Evolutionary conservation across 306 rosid species (phyloP).

Genomic region (Albizia julibrissin): DNA sequence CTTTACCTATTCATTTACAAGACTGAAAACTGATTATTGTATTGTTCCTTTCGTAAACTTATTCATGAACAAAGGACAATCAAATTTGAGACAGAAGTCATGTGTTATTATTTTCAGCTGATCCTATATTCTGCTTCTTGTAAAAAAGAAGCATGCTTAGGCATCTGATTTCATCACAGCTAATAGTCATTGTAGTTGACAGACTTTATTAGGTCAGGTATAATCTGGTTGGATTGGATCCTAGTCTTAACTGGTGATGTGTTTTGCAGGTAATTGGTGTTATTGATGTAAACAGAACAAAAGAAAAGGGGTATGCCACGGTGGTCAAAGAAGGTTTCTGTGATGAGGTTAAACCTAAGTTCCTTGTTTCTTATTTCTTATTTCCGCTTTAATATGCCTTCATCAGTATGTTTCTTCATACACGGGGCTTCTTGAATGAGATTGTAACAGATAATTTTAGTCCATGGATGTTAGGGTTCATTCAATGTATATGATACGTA

Average conservation of each 20-base stretch:
- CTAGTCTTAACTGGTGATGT: conserved; percentile 17
- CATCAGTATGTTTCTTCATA: not conserved
- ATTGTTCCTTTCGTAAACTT: not conserved
- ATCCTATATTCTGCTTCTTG: conserved; percentile 11
- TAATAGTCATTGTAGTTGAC: conserved; percentile 5
- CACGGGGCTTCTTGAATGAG: conserved; percentile 23
- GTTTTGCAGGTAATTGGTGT: conserved; percentile 80
- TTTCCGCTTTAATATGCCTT: conserved; percentile 32
- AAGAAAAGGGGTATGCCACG: conserved; percentile 87
- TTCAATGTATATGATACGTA: not conserved
- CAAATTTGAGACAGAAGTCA: not conserved
- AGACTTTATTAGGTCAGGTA: conserved; percentile 13
- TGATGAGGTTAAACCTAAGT: conserved; percentile 68
- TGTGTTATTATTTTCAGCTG: not conserved
- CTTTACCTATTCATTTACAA: not conserved
- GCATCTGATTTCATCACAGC: conserved; percentile 14
- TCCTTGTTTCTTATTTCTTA: conserved; percentile 30
- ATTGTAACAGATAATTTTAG: conserved; percentile 20
- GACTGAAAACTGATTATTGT: conserved; percentile 2
- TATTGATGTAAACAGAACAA: conserved; percentile 81
- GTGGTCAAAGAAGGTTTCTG: conserved; percentile 94
- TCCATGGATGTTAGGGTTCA: conserved; percentile 10
- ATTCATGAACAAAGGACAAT: not conserved
- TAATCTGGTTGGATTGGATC: conserved; percentile 27
- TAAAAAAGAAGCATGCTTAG: conserved; percentile 4